Evolutionary conservation across 148 eudicot species (phyloP).

Genomic region (Diospyros lotus): DNA sequence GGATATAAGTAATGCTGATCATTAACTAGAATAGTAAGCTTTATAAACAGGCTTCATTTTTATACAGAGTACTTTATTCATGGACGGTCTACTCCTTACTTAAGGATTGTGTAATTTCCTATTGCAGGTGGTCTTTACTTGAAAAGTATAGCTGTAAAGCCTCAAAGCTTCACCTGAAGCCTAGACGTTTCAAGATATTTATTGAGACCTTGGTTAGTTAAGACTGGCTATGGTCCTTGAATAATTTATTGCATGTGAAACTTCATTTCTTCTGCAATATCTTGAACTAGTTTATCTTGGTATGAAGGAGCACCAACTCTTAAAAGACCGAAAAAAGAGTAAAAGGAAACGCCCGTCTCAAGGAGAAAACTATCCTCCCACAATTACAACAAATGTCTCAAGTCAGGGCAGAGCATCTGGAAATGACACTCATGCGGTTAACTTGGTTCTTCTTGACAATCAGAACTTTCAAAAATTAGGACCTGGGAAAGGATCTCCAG

Average conservation of each 20-base stretch:
- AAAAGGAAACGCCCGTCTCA: constrained; percentile 54
- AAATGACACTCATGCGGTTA: constrained; percentile 48
- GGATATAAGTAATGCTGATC: neutral
- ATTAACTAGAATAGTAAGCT: neutral
- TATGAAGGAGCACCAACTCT: constrained; percentile 83
- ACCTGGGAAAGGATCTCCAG: constrained; percentile 54
- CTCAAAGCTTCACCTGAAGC: constrained; percentile 98
- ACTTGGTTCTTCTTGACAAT: constrained; percentile 46
- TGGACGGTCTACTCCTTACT: neutral
- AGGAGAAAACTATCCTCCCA: constrained; percentile 40
- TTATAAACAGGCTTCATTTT: neutral
- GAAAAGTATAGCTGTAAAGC: constrained; percentile 97
- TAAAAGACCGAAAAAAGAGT: constrained; percentile 78
- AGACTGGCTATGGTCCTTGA: neutral
- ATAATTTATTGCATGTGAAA: constrained; percentile 1
- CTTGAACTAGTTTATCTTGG: constrained; percentile 15
- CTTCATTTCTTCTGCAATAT: constrained; percentile 12
- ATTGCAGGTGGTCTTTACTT: constrained; percentile 90
- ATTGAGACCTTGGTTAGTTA: constrained; percentile 89
- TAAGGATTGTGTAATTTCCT: neutral
- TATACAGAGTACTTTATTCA: neutral
- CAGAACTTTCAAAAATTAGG: constrained; percentile 59
- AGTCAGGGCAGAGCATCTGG: constrained; percentile 50
- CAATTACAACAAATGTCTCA: constrained; percentile 32
- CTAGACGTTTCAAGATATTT: constrained; percentile 87